Evolutionary conservation across 2,329 filamentous ascomycete genomes (phyloP), one percentile per base, ranked within the genome.

Genomic region (Trichophyton simii): DNA sequence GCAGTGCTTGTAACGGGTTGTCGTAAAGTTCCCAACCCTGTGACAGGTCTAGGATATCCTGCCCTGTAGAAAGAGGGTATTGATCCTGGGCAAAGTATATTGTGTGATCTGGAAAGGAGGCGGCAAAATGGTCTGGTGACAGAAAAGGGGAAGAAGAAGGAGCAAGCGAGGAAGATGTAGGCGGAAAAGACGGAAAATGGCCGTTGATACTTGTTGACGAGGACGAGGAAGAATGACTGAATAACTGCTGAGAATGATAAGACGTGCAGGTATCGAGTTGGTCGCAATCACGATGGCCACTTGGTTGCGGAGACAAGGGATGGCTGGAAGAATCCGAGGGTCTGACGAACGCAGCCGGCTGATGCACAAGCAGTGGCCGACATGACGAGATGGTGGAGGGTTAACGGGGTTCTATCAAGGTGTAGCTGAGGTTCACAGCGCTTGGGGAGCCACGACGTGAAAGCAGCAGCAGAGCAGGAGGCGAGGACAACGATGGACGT

Each of bases 321-420:
- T 5, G 52, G 31, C n/a, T 38, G 52, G 52, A 55, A 55, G 52
- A 55, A 55, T 55, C 28, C 52, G 52, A 55, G 8, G 52, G 13
- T 34, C 52, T 55, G 15, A 28, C 52, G 52, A 15, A 28, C 22
- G 52, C 15, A 55, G 28, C n/a, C 15, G 52, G 52, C 52, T 34
- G 25, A 6, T 55, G 52, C 52, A 55, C 25, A 34, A 36, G 52
- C 52, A 55, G 52, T 28, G 52, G 52, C 52, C 52, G 52, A 55
- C 52, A 55, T 55, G 52, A 55, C 52, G 52, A 25, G 52, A 55
- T 55, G 28, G 52, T 55, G 52, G 31, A 13, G 52, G 52, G 9
- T 55, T 55, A 55, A 36, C 3, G 52, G 52, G n/a, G 25, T n/a
- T 55, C 52, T 55, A n/a, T 7, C 25, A 55, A 18, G 11, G 25